A percentile compares a stretch with the other conserved stretches of the same genome.
Evolutionary conservation across 805 yeast genomes (phyloP).

Genomic region (Saccharomycopsis olivae): DNA sequence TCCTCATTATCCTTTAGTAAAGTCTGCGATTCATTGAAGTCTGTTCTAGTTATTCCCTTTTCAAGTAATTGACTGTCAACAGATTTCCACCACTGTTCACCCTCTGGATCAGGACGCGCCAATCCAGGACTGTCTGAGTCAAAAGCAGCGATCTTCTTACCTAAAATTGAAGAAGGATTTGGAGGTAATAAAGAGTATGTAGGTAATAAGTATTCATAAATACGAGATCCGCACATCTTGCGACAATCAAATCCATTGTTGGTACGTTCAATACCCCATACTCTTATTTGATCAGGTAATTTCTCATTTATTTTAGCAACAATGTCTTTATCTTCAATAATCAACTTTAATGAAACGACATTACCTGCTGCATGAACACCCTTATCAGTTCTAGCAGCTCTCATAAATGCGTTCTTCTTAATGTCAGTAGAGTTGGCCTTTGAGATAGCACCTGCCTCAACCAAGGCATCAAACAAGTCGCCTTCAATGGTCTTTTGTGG

Average conservation of each 20-base stretch:
- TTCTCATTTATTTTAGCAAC: constrained; percentile 59
- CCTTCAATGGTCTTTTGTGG: constrained; percentile 86
- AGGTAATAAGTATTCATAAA: constrained; percentile 90
- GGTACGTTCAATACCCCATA: constrained; percentile 88
- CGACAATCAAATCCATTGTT: constrained; percentile 91
- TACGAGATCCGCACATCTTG: constrained; percentile 89
- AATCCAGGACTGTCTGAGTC: constrained; percentile 46
- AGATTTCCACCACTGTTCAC: constrained; percentile 59
- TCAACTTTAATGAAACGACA: constrained; percentile 73
- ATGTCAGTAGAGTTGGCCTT: constrained; percentile 80
- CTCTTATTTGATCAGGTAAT: constrained; percentile 77
- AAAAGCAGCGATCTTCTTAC: constrained; percentile 45
- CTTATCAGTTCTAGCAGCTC: constrained; percentile 85
- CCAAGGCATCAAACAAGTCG: constrained; percentile 72
- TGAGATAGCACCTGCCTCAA: constrained; percentile 81
- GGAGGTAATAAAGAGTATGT: constrained; percentile 87
- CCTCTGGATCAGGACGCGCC: constrained; percentile 55
- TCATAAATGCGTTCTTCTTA: constrained; percentile 77
- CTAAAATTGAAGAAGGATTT: constrained; percentile 62
- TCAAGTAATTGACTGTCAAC: constrained; percentile 30
- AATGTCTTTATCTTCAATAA: constrained; percentile 52
- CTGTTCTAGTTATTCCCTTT: constrained; percentile 32
- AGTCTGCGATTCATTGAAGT: constrained; percentile 30
- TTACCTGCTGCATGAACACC: constrained; percentile 98
- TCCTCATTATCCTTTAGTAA: constrained; percentile 22